Evolutionary conservation across 805 yeast genomes (phyloP).

Genomic region (Nakazawaea laoshanensis): DNA sequence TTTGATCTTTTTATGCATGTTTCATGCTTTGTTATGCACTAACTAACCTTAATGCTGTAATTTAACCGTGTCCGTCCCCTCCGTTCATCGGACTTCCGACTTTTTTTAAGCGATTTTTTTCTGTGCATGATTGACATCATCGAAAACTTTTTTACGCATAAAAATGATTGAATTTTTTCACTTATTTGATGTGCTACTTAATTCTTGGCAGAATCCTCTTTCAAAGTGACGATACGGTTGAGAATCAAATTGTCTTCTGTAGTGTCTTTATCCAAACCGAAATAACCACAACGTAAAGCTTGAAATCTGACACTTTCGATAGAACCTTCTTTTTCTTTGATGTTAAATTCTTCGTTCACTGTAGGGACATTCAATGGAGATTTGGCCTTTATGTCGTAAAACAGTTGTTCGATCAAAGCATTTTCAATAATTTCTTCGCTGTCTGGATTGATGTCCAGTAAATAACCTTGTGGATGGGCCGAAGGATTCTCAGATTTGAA

Average conservation of each 20-base stretch:
- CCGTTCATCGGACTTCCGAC: too few relatives aligned
- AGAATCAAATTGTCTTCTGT: conserved; percentile 54
- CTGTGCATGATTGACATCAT: too few relatives aligned
- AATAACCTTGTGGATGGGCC: conserved; percentile 79
- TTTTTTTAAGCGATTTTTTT: too few relatives aligned
- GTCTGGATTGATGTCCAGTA: conserved; percentile 74
- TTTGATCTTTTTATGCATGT: too few relatives aligned
- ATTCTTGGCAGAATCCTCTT: conserved; percentile 59
- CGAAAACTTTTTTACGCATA: too few relatives aligned
- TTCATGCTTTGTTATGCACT: too few relatives aligned
- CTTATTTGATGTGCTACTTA: conserved; percentile 1
- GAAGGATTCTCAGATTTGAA: conserved; percentile 90
- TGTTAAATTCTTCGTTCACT: conserved; percentile 54
- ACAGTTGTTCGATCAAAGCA: conserved; percentile 75
- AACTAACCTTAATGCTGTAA: too few relatives aligned
- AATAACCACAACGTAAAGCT: conserved; percentile 94
- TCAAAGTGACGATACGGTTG: conserved; percentile 89
- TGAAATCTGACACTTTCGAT: conserved; percentile 93
- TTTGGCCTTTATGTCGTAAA: conserved; percentile 53
- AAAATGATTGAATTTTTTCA: background rate
- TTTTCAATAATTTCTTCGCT: conserved; percentile 59
- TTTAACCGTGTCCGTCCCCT: too few relatives aligned
- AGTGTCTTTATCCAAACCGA: conserved; percentile 80
- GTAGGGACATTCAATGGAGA: conserved; percentile 72
- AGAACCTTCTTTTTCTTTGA: conserved; percentile 55